Evolutionary conservation across 805 yeast species (phyloP), one percentile per base, ranked within the genome.

Genomic region (Candida arabinofermentans): DNA sequence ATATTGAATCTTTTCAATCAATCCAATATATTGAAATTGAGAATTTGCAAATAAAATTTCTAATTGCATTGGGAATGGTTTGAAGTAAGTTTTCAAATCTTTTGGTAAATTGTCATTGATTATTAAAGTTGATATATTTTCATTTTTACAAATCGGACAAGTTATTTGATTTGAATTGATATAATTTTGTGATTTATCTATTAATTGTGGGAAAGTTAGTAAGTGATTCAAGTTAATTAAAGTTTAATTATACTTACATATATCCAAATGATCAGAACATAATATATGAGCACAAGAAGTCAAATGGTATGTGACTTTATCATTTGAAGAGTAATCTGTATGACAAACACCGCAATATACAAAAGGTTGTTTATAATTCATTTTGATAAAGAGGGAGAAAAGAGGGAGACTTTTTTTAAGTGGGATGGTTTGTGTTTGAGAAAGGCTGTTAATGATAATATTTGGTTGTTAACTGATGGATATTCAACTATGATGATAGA

Each of bases 281-380:
- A 49, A 30, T 9, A 49, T 39, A 36, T 49, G 53, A 9, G 50
- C 49, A 34, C 53, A 49, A 1, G 53, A 49, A 2, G 51, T 49
- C 22, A 49, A 27, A 36, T 39, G 47, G 12, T 39, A 40, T 18
- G 16, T 27, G 6, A 12, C 5, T 5, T 19, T 30, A 3, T 40
- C 31, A 6, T n/a, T 33, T 21, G 23, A 13, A 6, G 21, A 27
- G 12, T 36, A 30, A 4, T 24, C 18, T 5, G 9, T 12, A 23
- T 37, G 41, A 33, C 53, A 49, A 2, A 47, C 34, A 1, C 48
- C 50, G 38, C 53, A 49, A 14, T 39, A 24, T 2, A 47, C 35
- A 32, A 45, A 49, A 0, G 53, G 51, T n/a, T 45, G 51, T 6
- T 27, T 38, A 13, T 38, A 34, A 14, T 42, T 37, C 53, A 47